phyloP scores from a whole-genome alignment of 257 asterid genomes.

The Salvia splendens region DNA sequence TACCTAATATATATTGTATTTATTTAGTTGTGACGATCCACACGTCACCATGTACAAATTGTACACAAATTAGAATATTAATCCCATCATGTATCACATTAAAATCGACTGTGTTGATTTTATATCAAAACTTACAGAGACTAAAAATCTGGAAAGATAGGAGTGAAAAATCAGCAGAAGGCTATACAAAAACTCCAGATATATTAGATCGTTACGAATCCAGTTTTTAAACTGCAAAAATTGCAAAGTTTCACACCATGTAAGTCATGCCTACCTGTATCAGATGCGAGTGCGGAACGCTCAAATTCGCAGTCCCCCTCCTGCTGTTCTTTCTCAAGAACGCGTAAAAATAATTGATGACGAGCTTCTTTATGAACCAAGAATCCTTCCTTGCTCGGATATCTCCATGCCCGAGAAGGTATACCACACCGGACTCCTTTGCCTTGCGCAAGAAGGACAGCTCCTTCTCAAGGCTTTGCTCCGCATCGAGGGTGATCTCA shows the following conservation, averaged over 20 bases:
- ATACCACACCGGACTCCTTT: conserved; percentile 85
- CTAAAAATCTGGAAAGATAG: conserved; percentile 23
- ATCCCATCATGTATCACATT: conserved; percentile 12
- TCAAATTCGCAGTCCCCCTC: conserved; percentile 82
- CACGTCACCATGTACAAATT: background rate
- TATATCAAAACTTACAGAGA: conserved; percentile 23
- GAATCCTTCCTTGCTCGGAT: conserved; percentile 92
- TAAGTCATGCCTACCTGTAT: conserved; percentile 96
- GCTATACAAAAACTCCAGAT: conserved; percentile 8
- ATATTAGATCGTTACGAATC: background rate
- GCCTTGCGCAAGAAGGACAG: conserved; percentile 77
- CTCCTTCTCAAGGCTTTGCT: conserved; percentile 87
- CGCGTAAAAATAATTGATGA: conserved; percentile 83
- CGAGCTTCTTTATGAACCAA: conserved; percentile 90
- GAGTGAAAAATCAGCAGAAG: conserved; percentile 30
- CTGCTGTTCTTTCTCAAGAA: conserved; percentile 90
- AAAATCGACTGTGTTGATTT: conserved; percentile 28
- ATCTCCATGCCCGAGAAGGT: conserved; percentile 91
- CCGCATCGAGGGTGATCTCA: conserved; percentile 52
- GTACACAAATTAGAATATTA: background rate
- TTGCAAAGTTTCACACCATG: conserved; percentile 62
- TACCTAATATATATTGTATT: no score
- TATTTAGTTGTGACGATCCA: background rate
- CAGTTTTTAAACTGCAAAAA: conserved; percentile 3
- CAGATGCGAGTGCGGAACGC: conserved; percentile 84